phyloP scores from a whole-genome alignment of 2,329 filamentous ascomycete genomes.

The Parasarocladium wereldwijsianum region DNA sequence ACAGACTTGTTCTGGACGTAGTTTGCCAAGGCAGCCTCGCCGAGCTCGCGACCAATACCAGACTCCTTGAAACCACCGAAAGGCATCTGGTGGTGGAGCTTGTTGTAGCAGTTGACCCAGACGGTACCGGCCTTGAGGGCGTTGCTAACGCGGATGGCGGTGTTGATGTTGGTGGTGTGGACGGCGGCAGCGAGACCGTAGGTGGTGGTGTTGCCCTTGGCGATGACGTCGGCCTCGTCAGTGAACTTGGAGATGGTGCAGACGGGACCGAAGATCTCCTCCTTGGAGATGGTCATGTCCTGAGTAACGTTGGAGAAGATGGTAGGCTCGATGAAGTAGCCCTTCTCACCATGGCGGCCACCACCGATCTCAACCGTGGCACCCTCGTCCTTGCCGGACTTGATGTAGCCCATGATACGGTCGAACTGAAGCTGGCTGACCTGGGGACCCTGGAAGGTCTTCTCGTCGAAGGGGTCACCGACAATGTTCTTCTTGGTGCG shows the following conservation, averaged over 20 bases:
- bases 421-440: conserved; percentile 69
- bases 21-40: conserved; percentile 50
- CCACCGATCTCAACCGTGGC: conserved; percentile 39
- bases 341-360: conserved; percentile 46
- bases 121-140: conserved; percentile 51
- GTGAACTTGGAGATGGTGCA: conserved; percentile 71
- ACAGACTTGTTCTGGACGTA: conserved; percentile 59
- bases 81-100: conserved; percentile 48
- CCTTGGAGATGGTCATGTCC: conserved; percentile 75
- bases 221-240: conserved; percentile 60
- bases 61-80: conserved; percentile 70
- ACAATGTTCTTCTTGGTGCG: conserved; percentile 56
- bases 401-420: conserved; percentile 66
- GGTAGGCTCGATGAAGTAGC: conserved; percentile 77
- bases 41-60: conserved; percentile 64
- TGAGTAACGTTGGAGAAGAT: conserved; percentile 66
- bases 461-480: conserved; percentile 59
- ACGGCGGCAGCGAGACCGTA: conserved; percentile 71
- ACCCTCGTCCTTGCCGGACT: conserved; percentile 41
- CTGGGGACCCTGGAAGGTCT: conserved; percentile 75
- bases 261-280: conserved; percentile 81
- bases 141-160: conserved; percentile 62
- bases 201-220: conserved; percentile 53
- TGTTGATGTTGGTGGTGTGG: conserved; percentile 67
- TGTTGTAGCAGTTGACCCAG: conserved; percentile 44